A percentile compares a stretch with the other conserved stretches of the same genome.
phyloP scores from a whole-genome alignment of 2,329 filamentous ascomycete genomes.

The Ramularia collo-cygni region DNA sequence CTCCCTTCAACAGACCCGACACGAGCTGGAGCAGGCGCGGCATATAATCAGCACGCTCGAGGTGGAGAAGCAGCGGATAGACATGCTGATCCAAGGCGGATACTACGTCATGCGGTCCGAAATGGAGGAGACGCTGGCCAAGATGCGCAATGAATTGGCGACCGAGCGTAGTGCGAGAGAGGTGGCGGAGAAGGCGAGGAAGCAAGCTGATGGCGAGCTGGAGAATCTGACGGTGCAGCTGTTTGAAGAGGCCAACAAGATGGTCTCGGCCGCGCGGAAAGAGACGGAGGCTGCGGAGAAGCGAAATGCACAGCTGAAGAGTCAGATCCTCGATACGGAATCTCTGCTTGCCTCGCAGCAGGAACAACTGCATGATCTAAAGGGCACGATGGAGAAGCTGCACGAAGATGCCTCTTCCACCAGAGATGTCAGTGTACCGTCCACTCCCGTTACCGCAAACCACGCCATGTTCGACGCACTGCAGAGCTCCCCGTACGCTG shows the following conservation, averaged over 20 bases:
- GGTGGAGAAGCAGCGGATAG: conserved; percentile 59
- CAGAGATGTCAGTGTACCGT: conserved; percentile 59
- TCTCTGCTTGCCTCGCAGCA: conserved; percentile 80
- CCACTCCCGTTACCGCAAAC: conserved; percentile 63
- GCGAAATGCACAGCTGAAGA: conserved; percentile 79
- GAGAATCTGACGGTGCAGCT: conserved; percentile 84
- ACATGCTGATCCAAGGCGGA: conserved; percentile 63
- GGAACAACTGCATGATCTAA: conserved; percentile 86
- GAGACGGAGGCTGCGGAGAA: conserved; percentile 71
- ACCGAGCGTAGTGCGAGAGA: conserved; percentile 36
- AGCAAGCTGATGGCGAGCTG: conserved; percentile 83
- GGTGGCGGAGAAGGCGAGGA: conserved; percentile 59
- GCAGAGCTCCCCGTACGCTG: conserved; percentile 44
- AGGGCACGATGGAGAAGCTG: conserved; percentile 87
- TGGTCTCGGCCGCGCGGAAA: conserved; percentile 84
- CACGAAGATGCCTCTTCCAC: conserved; percentile 64
- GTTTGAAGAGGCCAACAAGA: conserved; percentile 98
- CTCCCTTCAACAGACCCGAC: conserved; percentile 69
- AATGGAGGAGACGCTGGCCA: conserved; percentile 51
- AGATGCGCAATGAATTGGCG: conserved; percentile 35
- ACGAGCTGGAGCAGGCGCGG: conserved; percentile 70
- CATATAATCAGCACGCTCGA: conserved; percentile 65
- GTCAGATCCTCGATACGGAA: conserved; percentile 82
- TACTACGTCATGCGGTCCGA: conserved; percentile 68
- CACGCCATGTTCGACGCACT: conserved; percentile 57